Percentiles rank a stretch among this genome's conserved stretches.
Conservation (phyloP, 2,329 filamentous ascomycete genomes). For the Trichoderma pleuroti region DNA sequence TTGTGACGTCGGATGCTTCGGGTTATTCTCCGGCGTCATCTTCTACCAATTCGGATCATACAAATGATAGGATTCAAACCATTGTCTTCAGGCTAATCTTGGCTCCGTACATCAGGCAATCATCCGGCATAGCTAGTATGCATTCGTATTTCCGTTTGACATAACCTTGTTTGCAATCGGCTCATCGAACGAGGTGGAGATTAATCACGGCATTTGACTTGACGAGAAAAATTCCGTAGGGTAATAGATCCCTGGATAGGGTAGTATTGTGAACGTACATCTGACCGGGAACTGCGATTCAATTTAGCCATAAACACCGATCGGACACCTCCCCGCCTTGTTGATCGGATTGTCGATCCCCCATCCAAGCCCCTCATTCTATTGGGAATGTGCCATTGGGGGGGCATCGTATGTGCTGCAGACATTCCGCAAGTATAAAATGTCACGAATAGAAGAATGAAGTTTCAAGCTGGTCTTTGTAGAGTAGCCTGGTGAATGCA, state of each 20-base stretch:
- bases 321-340: slow-evolving; percentile 6
- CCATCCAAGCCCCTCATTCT: background rate
- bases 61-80: background rate
- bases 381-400: background rate
- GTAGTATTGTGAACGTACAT: background rate
- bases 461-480: background rate
- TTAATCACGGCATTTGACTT: background rate
- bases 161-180: background rate
- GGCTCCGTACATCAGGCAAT: background rate
- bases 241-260: slow-evolving; percentile 1
- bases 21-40: background rate
- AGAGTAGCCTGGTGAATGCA: background rate
- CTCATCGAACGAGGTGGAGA: background rate
- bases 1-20: background rate
- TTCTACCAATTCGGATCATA: too few relatives aligned
- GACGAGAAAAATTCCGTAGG: slow-evolving; percentile 4
- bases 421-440: background rate
- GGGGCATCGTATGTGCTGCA: background rate
- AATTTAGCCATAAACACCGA: slow-evolving; percentile 11
- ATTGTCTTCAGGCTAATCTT: background rate
- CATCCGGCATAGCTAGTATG: background rate
- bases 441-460: background rate
- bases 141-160: background rate
- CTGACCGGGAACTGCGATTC: background rate
- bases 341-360: slow-evolving; percentile 6